phyloP scores from a whole-genome alignment of 306 rosid genomes.

The Cicer judaicum region DNA sequence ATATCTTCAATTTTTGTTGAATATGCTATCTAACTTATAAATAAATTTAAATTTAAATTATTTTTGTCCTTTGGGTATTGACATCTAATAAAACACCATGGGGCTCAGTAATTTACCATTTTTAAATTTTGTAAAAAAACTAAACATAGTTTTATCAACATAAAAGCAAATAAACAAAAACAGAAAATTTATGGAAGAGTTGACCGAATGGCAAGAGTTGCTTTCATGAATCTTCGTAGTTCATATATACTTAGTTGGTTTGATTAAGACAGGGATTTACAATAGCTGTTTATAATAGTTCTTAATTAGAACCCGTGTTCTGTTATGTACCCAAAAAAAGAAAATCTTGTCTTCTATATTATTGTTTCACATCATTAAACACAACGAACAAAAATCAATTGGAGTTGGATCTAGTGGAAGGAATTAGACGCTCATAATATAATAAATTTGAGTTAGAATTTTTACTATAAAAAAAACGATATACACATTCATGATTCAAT shows the following conservation, averaged over 20 bases:
- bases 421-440: no score
- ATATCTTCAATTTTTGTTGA: no score
- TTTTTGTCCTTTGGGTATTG: no score
- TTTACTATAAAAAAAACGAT: no score
- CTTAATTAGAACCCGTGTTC: not conserved
- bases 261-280: constrained; percentile 40
- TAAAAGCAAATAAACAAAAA: not conserved
- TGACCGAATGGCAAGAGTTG: constrained; percentile 39
- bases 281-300: constrained; percentile 39
- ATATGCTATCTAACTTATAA: no score
- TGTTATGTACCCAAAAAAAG: no score
- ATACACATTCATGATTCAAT: no score
- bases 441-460: no score
- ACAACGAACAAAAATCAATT: no score
- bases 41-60: no score
- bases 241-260: constrained; percentile 46
- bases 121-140: not conserved
- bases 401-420: no score
- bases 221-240: constrained; percentile 40
- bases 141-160: not conserved
- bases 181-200: constrained; percentile 11
- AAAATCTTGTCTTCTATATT: not conserved
- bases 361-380: not conserved
- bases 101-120: not conserved
- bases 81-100: no score